These are phyloP conservation scores for Chytriomyces sp. DNA, from an alignment of 192 early-diverging fungal genomes.

Conservation along the genomic window DNA sequence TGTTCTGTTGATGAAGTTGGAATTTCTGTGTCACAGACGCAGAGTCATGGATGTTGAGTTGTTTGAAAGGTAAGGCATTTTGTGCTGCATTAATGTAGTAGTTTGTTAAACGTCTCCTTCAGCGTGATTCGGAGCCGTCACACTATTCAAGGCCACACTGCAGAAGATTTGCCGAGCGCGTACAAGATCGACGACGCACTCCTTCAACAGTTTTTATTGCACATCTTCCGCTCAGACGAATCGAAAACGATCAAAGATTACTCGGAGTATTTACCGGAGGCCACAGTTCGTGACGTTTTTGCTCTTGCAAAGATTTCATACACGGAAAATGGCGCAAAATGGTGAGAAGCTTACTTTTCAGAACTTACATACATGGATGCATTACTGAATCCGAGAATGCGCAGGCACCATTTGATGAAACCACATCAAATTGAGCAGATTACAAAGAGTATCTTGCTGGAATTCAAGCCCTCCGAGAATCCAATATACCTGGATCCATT, in stretches of 20 bases:
- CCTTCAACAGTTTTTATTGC: background rate
- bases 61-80: slow-evolving; percentile 12
- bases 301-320: slow-evolving; percentile 10
- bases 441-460: background rate
- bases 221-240: slow-evolving; percentile 15
- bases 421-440: slow-evolving; percentile 1
- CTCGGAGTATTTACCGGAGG: background rate
- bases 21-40: background rate
- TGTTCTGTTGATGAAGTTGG: slow-evolving; percentile 1
- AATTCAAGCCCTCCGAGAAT: background rate
- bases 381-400: background rate
- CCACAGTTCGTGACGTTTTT: background rate
- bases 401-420: slow-evolving; percentile 4
- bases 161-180: background rate
- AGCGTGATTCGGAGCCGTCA: background rate
- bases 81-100: background rate
- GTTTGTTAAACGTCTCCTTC: background rate
- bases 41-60: background rate
- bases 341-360: background rate
- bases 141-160: background rate
- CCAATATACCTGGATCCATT: slow-evolving; percentile 3
- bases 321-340: slow-evolving; percentile 4
- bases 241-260: slow-evolving; percentile 6
- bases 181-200: background rate
- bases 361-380: background rate